phyloP scores from a whole-genome alignment of 805 yeast genomes.

The Deakozyma indianensis region DNA sequence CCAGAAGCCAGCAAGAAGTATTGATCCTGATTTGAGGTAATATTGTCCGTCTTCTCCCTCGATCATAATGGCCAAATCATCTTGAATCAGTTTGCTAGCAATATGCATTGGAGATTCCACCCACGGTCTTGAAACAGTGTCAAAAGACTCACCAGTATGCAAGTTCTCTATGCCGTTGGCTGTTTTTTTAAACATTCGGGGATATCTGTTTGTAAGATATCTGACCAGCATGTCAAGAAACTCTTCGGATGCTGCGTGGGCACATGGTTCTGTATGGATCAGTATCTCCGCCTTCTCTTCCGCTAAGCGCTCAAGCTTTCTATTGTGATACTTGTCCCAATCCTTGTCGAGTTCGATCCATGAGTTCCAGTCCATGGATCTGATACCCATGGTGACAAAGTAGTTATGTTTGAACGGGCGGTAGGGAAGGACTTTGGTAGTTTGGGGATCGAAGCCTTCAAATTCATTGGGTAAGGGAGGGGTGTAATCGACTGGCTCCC shows the following conservation, averaged over 20 bases:
- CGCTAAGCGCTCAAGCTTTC: constrained; percentile 35
- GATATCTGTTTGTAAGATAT: constrained; percentile 45
- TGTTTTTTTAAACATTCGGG: constrained; percentile 34
- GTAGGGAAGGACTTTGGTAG: constrained; percentile 45
- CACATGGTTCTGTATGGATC: constrained; percentile 33
- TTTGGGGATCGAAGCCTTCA: constrained; percentile 34
- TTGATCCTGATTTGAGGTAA: constrained; percentile 44
- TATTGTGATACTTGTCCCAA: constrained; percentile 41
- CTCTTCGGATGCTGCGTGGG: constrained; percentile 41
- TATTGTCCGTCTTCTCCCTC: constrained; percentile 46
- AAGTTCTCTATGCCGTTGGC: constrained; percentile 35
- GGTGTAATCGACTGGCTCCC: constrained; percentile 34
- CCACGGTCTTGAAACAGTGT: constrained; percentile 8
- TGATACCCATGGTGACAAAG: constrained; percentile 54
- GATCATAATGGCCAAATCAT: constrained; percentile 54
- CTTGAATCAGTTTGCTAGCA: constrained; percentile 45
- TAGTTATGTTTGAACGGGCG: constrained; percentile 55
- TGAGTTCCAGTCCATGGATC: constrained; percentile 42
- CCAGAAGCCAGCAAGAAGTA: constrained; percentile 56
- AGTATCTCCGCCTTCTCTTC: constrained; percentile 16
- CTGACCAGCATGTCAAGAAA: constrained; percentile 36
- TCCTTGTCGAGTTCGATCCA: constrained; percentile 62
- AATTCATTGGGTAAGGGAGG: constrained; percentile 10
- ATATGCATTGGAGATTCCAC: constrained; percentile 42
- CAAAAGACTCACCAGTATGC: constrained; percentile 37